Evolutionary conservation across 2,329 filamentous ascomycete genomes (phyloP), one percentile per base, ranked within the genome.

Genomic region (Sphaerostilbella broomeana): DNA sequence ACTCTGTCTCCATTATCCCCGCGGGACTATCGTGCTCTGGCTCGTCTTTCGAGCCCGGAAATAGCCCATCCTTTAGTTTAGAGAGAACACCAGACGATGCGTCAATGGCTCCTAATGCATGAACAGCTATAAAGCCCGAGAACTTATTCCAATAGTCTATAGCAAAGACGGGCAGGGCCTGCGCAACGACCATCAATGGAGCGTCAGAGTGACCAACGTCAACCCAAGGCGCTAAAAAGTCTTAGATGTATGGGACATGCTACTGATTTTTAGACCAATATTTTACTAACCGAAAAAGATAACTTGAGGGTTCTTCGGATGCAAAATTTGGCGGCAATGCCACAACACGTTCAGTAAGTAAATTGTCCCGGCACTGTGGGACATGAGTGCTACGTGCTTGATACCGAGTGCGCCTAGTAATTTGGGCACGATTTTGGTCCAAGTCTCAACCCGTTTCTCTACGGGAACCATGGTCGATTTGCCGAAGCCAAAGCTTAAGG

Each of bases 341-440:
- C 53, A 49, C 18, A 60, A 27, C 2, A 52, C 39, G 38, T 60
- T 59, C 26, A 62, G 42, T 2, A 54, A 48, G 42, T 53, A 62
- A 12, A 62, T 32, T 6, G 56, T 52, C 9, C 60, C 60, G 27
- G 51, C 53, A 38, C 54, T 59, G 36, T 62, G 59, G 21, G 56
- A 51, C 24, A 45, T 47, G 4, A 62, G 31, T 0, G 53, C 50
- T 16, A 62, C 52, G 37, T 62, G 56, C 4, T 40, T 27, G 25
- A 65, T 53, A 21, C 33, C 38, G 4, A 66, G 55, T 31, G 61
- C 59, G 17, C 49, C 34, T 9, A 67, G 51, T 1, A 66, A 48
- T 4, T 51, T 52, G 5, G 54, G 51, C 15, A 64, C 54, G 5
- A 56, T 46, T 35, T 58, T 57, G 2, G 58, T 24, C 51, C 52